Evolutionary conservation across 164 flowering plant genomes (phyloP).

Genomic region (Vitis cinerea): DNA sequence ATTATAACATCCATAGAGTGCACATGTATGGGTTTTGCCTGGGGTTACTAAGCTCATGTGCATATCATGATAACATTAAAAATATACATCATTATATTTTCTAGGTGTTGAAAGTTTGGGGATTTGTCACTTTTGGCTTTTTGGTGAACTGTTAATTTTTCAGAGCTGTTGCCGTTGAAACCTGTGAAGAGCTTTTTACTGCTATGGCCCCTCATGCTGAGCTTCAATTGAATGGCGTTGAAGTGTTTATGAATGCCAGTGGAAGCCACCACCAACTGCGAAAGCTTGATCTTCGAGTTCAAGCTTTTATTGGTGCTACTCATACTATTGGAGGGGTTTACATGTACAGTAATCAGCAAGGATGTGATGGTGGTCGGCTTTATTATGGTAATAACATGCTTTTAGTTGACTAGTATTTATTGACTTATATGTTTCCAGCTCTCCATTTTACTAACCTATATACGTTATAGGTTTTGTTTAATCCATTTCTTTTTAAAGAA

Average conservation of each 20-base stretch:
- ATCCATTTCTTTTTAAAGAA: background rate
- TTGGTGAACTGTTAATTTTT: background rate
- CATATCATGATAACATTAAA: too few species aligned
- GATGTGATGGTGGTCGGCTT: slow-evolving; percentile 97
- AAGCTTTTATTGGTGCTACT: slow-evolving; percentile 80
- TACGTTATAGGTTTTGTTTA: too few species aligned
- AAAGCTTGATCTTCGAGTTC: slow-evolving; percentile 86
- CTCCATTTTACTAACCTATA: too few species aligned
- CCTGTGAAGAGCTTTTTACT: slow-evolving; percentile 87
- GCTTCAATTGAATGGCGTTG: slow-evolving; percentile 92
- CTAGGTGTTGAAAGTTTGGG: background rate
- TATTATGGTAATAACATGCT: slow-evolving; percentile 64
- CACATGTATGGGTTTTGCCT: too few species aligned
- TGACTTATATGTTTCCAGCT: too few species aligned
- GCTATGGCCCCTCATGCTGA: slow-evolving; percentile 84
- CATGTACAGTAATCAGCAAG: slow-evolving; percentile 97
- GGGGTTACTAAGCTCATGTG: too few species aligned
- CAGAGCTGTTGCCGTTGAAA: slow-evolving; percentile 95
- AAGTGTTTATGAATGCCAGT: slow-evolving; percentile 95
- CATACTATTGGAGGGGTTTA: slow-evolving; percentile 89
- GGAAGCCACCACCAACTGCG: slow-evolving; percentile 97
- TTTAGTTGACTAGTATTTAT: background rate
- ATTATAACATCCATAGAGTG: too few species aligned
- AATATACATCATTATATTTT: too few species aligned
- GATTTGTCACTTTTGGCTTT: background rate